Evolutionary conservation across 495 filamentous ascomycete genomes (phyloP), one percentile per base, ranked within the genome.

Genomic region (Polyplosphaeria fusca): DNA sequence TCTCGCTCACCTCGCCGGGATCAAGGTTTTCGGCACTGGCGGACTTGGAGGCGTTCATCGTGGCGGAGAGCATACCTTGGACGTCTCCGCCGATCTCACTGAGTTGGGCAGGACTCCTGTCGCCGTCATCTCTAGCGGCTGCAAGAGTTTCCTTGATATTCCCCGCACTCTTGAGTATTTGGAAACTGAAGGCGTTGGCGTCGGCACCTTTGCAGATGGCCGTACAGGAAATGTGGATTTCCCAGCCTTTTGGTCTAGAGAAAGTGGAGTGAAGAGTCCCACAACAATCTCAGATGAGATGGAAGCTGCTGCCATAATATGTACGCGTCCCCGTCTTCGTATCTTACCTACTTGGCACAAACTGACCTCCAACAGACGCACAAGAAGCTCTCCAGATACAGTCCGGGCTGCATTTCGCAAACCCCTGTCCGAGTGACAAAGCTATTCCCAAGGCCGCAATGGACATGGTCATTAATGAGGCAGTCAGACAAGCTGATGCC

Each of bases 141-240:
- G 89, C 65, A 98, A 98, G 73, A 90, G 93, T 63, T 98, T 98
- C 69, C 74, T 98, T 9, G 93, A 98, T 66, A 86, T 96, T 55
- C 86, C 87, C 5, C 77, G 86, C 50, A 98, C 93, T 1, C 77
- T 98, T 1, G 93, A 98, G 73, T 95, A 88, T 61, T 80, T 98
- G 16, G 93, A 98, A 70, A 98, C 93, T 0, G 87, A 95, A 68
- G 93, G 93, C 4, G 90, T 87, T 25, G 77, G 83, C 43, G 90
- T 95, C 4, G 83, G 82, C 19, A 96, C 93, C 0, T 98, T 96
- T 76, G 83, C 89, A 2, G 88, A 94, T 72, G 86, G 84, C 4
- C 77, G 84, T 32, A 71, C 72, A 37, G 61, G 69, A 26, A 68
- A 75, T 9, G 79, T 95, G 18, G 86, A 93, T 66, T 87, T 95